Conservation (phyloP, 1,139 yeast genomes). For the Debaryomycetaceae sp. region DNA sequence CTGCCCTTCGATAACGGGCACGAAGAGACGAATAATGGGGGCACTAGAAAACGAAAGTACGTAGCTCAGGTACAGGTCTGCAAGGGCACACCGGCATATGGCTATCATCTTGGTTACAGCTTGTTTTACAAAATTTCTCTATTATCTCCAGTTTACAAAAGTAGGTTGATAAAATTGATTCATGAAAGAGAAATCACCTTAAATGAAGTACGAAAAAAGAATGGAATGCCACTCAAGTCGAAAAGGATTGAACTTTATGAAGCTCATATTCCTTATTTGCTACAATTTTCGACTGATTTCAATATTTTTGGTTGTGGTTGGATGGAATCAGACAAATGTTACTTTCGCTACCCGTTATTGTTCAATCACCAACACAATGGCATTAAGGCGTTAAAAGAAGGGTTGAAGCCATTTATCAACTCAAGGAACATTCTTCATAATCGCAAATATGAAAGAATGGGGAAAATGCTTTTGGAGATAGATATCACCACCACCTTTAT, state of each 20-base stretch:
- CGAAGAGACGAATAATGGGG: slow-evolving; percentile 7
- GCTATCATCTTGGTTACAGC: slow-evolving; percentile 65
- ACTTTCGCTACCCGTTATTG: slow-evolving; percentile 41
- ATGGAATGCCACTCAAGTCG: not conserved
- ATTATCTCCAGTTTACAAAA: slow-evolving; percentile 58
- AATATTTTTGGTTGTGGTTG: slow-evolving; percentile 85
- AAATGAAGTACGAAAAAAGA: not conserved
- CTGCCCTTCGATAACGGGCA: slow-evolving; percentile 7
- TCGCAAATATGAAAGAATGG: slow-evolving; percentile 45
- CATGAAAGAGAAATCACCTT: slow-evolving; percentile 3
- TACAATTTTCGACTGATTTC: slow-evolving; percentile 81
- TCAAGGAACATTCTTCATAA: slow-evolving; percentile 23
- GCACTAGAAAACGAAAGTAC: slow-evolving; percentile 26
- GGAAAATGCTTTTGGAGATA: slow-evolving; percentile 63
- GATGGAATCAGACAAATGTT: slow-evolving; percentile 41
- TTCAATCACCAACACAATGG: slow-evolving; percentile 4
- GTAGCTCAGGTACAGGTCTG: slow-evolving; percentile 70
- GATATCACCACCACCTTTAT: slow-evolving; percentile 63
- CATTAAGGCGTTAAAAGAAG: slow-evolving; percentile 10
- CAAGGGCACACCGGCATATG: slow-evolving; percentile 80
- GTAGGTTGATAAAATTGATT: slow-evolving; percentile 34
- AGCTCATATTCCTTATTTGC: slow-evolving; percentile 70
- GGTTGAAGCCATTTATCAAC: slow-evolving; percentile 16
- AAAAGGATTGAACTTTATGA: slow-evolving; percentile 45
- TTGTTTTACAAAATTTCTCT: slow-evolving; percentile 67